Conservation (phyloP, 2,329 filamentous ascomycete species). For the Ploettnerulaceae sp. region DNA sequence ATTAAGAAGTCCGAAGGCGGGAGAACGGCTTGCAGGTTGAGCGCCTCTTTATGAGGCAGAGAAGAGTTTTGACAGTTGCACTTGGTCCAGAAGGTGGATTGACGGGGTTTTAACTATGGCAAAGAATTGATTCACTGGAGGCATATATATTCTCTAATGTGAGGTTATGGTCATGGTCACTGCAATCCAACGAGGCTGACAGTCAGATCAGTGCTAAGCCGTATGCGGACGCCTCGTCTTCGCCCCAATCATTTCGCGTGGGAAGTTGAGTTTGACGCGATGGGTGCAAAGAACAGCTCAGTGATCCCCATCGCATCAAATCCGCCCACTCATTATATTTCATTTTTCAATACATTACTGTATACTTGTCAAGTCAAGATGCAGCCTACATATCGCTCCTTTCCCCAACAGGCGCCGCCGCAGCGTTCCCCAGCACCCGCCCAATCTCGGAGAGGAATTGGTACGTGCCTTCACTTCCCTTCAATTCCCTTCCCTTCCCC, state of each 20-base stretch:
- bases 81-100: too few species aligned
- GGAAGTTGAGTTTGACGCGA: constrained; percentile 12
- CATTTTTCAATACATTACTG: not conserved
- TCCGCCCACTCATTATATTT: not conserved
- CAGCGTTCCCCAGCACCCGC: constrained; percentile 30
- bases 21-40: not conserved
- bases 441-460: constrained; percentile 33
- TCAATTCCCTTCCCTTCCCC: constrained; percentile 7
- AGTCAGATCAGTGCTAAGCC: constrained; percentile 3
- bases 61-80: not conserved
- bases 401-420: constrained; percentile 22
- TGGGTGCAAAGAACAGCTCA: constrained; percentile 1
- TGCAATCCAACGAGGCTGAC: constrained; percentile 4
- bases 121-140: too few species aligned
- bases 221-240: constrained; percentile 5
- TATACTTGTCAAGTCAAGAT: constrained; percentile 18
- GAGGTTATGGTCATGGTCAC: too few species aligned
- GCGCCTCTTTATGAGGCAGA: not conserved
- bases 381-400: constrained; percentile 32
- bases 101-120: too few species aligned
- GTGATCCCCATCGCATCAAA: not conserved
- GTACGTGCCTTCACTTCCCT: constrained; percentile 28
- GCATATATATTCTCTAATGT: too few species aligned
- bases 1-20: not conserved
- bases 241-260: constrained; percentile 1